Conservation (phyloP, 305 asterid species). For the Fraxinus xanthoxyloides region DNA sequence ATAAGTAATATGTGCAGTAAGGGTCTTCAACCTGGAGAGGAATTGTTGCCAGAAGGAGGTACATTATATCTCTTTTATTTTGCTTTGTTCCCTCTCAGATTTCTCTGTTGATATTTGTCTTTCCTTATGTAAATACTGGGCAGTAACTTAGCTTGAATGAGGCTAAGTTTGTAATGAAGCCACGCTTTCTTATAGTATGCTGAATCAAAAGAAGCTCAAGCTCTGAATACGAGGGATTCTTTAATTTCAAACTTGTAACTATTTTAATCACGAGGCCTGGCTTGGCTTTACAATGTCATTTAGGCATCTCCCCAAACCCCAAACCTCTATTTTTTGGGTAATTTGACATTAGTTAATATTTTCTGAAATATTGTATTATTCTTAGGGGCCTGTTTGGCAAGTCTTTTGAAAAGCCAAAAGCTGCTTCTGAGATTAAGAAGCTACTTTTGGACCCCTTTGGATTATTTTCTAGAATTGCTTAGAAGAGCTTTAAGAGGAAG, state of each 20-base stretch:
- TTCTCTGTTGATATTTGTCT: background rate
- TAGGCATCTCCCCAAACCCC: background rate
- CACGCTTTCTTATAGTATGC: background rate
- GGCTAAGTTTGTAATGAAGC: background rate
- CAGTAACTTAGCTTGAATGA: background rate
- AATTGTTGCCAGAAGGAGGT: slow-evolving; percentile 80
- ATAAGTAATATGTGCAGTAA: slow-evolving; percentile 86
- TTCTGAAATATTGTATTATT: background rate
- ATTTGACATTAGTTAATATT: background rate
- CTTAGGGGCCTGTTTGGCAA: background rate
- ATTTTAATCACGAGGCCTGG: background rate
- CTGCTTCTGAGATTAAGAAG: background rate
- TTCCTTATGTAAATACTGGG: background rate
- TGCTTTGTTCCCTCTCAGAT: background rate
- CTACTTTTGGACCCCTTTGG: background rate
- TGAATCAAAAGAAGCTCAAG: background rate
- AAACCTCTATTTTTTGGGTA: background rate
- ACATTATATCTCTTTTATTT: slow-evolving; percentile 10
- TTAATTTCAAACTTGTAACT: background rate
- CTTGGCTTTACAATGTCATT: background rate
- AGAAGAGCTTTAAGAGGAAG: background rate
- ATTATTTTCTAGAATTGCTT: background rate
- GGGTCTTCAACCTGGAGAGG: slow-evolving; percentile 93
- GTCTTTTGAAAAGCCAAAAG: background rate
- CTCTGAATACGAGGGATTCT: background rate